Evolutionary conservation across 2,329 filamentous ascomycete species (phyloP).

Genomic region (Paracoccidioides brasiliensis): DNA sequence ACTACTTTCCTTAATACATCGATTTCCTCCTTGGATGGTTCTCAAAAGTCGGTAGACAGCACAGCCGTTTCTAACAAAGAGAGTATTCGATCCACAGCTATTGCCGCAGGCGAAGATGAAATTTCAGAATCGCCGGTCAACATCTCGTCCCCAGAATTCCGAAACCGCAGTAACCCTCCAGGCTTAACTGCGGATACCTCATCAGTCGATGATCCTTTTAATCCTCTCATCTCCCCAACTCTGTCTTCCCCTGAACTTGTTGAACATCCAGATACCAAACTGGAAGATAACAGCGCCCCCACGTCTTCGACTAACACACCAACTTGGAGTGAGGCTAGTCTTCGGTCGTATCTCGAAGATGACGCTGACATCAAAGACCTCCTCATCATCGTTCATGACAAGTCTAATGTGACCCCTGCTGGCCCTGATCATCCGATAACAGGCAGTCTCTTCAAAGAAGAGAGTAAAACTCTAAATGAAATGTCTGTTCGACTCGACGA

Average conservation of each 20-base stretch:
- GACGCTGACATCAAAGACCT: conserved; percentile 80
- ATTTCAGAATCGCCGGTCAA: conserved; percentile 57
- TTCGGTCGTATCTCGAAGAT: conserved; percentile 84
- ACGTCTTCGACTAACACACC: conserved; percentile 44
- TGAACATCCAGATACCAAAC: conserved; percentile 19
- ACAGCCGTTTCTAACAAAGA: neutral
- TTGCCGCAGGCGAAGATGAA: conserved; percentile 13
- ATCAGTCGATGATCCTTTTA: conserved; percentile 20
- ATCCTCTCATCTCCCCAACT: conserved; percentile 45
- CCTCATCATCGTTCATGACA: conserved; percentile 84
- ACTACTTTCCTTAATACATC: conserved; percentile 4
- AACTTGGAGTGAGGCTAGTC: conserved; percentile 74
- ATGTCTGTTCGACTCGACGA: conserved; percentile 84
- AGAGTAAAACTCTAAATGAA: conserved; percentile 72
- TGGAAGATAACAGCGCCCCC: conserved; percentile 36
- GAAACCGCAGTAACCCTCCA: conserved; percentile 38
- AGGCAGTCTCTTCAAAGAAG: conserved; percentile 67
- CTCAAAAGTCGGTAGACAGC: conserved; percentile 15
- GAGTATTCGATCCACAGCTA: neutral
- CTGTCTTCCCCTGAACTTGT: conserved; percentile 26
- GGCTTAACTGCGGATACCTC: conserved; percentile 58
- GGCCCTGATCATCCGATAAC: conserved; percentile 77
- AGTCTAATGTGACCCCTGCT: conserved; percentile 65
- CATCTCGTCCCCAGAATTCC: conserved; percentile 43
- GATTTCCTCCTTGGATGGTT: conserved; percentile 2